Evolutionary conservation across 1,284 basidiomycete species (phyloP), one percentile per base, ranked within the genome.

Genomic region (Kwoniella shivajii): DNA sequence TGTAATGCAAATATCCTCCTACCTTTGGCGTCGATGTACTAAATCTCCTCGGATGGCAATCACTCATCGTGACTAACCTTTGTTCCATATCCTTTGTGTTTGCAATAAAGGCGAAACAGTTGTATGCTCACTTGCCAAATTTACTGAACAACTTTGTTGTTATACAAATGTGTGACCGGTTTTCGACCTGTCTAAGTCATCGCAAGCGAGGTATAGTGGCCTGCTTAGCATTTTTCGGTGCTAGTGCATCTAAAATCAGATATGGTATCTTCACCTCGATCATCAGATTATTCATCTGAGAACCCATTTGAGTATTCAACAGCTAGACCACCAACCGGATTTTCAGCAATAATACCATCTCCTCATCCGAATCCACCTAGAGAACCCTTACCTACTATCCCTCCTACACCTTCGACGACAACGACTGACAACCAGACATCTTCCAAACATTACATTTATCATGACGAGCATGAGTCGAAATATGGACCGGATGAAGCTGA

Each of bases 271-370:
- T 18, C n/a, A 22, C 30, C 6, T 6, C 33, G 4, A 31, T 45
- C 37, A 50, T 11, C 36, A 34, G 13, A 7, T 16, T n/a, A 30
- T n/a, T n/a, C n/a, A 30, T 31, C 11, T 22, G 49, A 26, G 27
- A 20, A 61, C 2, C 54, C 64, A 22, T 71, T 71, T 57, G 62
- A 59, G 14, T 71, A 69, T 49, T 68, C 67, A 16, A 64, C 57
- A 5, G 65, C 67, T 11, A 45, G 66, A 34, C 64, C 66, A 11
- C 68, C 69, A 4, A 66, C 67, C 0, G 46, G 56, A 13, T 69
- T 59, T 48, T 65, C 65, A 4, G 41, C 52, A 30, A 44, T 56
- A 10, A 44, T 24, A 14, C 13, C 24, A 47, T 47, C 45, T n/a
- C 45, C 45, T 14, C 20, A 34, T 36, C n/a, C 30, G n/a, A n/a